These are phyloP conservation scores for Phytophthora foliorum DNA, from an alignment of 352 stramenopile genomes.

Conservation along the genomic window DNA sequence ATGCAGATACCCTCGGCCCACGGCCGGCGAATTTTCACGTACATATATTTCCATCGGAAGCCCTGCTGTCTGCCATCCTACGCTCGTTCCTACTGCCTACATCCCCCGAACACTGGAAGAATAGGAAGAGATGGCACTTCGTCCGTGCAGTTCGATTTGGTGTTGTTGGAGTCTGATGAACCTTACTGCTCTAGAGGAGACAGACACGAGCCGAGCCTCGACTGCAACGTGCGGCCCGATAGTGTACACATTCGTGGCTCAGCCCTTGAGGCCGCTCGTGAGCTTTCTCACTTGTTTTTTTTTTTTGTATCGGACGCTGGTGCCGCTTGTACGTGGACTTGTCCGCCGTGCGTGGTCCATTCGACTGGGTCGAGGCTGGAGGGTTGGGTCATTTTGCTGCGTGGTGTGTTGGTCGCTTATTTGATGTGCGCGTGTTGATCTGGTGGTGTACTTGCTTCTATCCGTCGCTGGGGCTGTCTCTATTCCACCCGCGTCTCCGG, in stretches of 20 bases:
- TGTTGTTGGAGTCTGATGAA: slow-evolving; percentile 16
- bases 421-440: slow-evolving; percentile 20
- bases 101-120: slow-evolving; percentile 1
- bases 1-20: slow-evolving; percentile 7
- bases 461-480: slow-evolving; percentile 19
- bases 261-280: slow-evolving; percentile 10
- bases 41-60: slow-evolving; percentile 39
- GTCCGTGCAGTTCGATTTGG: slow-evolving; percentile 29
- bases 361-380: slow-evolving; percentile 36
- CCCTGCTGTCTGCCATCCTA: slow-evolving; percentile 6
- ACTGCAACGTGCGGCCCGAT: slow-evolving; percentile 18
- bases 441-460: slow-evolving; percentile 37
- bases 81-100: slow-evolving; percentile 1
- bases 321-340: slow-evolving; percentile 46
- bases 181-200: slow-evolving; percentile 13
- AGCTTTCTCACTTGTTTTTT: slow-evolving; percentile 16
- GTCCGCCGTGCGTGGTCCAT: slow-evolving; percentile 41
- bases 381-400: slow-evolving; percentile 34
- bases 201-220: slow-evolving; percentile 4
- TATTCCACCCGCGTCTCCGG: slow-evolving; percentile 76
- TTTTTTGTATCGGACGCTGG: slow-evolving; percentile 13
- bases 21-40: slow-evolving; percentile 34
- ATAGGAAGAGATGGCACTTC: slow-evolving; percentile 32
- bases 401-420: slow-evolving; percentile 21
- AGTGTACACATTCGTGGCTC: slow-evolving; percentile 28